Conservation (phyloP, 2,329 filamentous ascomycete genomes). For the Aspergillus novofumigatus region DNA sequence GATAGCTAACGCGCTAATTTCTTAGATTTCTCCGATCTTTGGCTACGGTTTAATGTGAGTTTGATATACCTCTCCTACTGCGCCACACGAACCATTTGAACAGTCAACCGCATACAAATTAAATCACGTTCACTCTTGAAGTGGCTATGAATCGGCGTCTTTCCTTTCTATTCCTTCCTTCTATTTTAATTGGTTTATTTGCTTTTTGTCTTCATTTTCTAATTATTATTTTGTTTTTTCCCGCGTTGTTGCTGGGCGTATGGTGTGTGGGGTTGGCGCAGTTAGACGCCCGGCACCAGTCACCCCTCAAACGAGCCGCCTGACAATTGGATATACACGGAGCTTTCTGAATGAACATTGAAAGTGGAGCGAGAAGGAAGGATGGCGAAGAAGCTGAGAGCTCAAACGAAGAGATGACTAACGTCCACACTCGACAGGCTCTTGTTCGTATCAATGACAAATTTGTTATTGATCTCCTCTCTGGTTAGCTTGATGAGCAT, state of each 20-base stretch:
- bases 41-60: conserved; percentile 39
- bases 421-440: conserved; percentile 37
- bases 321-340: neutral
- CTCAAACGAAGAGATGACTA: conserved; percentile 2
- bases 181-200: neutral
- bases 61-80: conserved; percentile 13
- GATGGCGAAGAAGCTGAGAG: neutral
- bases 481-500: conserved; percentile 57
- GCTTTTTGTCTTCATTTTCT: neutral
- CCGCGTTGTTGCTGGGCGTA: neutral
- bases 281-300: neutral
- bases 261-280: neutral
- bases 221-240: neutral
- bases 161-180: neutral
- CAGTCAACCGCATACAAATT: conserved; percentile 25
- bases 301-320: neutral
- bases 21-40: conserved; percentile 39
- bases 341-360: neutral
- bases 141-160: conserved; percentile 1
- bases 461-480: conserved; percentile 57
- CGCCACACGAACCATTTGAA: conserved; percentile 18
- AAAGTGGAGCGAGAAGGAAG: neutral
- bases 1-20: conserved; percentile 35
- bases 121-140: conserved; percentile 32
- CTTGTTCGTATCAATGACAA: conserved; percentile 58